Conservation (phyloP, 2,329 filamentous ascomycete species). For the Curvularia hawaiiensis region DNA sequence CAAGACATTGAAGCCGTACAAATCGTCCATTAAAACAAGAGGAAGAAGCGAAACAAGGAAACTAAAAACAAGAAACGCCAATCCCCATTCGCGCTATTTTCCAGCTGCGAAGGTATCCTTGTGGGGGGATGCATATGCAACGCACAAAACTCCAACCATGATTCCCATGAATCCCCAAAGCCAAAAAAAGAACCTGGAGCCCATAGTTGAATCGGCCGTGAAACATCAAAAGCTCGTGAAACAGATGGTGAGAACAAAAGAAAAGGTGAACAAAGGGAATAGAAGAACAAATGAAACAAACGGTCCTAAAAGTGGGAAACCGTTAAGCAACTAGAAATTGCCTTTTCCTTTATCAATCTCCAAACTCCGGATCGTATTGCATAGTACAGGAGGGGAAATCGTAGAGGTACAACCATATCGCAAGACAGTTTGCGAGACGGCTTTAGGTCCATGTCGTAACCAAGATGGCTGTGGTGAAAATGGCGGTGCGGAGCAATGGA, state of each 20-base stretch:
- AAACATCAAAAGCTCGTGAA: conserved; percentile 14
- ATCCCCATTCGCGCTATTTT: conserved; percentile 37
- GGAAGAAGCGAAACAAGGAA: conserved; percentile 1
- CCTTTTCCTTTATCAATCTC: conserved; percentile 14
- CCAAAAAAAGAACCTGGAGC: conserved; percentile 3
- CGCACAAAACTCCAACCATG: conserved; percentile 26
- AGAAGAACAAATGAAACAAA: conserved; percentile 9
- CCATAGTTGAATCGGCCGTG: conserved; percentile 18
- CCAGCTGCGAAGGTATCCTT: conserved; percentile 39
- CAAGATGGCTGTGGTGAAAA: conserved; percentile 2
- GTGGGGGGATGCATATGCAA: conserved; percentile 36
- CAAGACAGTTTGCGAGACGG: conserved; percentile 17
- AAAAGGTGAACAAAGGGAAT: conserved; percentile 16
- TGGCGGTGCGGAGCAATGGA: conserved; percentile 4
- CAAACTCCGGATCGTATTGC: conserved; percentile 23
- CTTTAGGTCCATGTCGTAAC: conserved; percentile 18
- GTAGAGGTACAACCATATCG: conserved; percentile 13
- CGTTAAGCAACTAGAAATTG: conserved; percentile 15
- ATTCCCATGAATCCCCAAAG: conserved; percentile 9
- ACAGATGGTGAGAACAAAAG: conserved; percentile 15
- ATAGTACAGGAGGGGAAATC: conserved; percentile 15
- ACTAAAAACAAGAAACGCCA: conserved; percentile 24
- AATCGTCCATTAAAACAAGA: conserved; percentile 18
- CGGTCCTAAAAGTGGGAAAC: neutral
- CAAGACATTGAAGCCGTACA: conserved; percentile 12